Percentiles rank a stretch among this genome's conserved stretches.
phyloP scores from a whole-genome alignment of 2,329 filamentous ascomycete genomes.

The Davidsoniella eucalypti region DNA sequence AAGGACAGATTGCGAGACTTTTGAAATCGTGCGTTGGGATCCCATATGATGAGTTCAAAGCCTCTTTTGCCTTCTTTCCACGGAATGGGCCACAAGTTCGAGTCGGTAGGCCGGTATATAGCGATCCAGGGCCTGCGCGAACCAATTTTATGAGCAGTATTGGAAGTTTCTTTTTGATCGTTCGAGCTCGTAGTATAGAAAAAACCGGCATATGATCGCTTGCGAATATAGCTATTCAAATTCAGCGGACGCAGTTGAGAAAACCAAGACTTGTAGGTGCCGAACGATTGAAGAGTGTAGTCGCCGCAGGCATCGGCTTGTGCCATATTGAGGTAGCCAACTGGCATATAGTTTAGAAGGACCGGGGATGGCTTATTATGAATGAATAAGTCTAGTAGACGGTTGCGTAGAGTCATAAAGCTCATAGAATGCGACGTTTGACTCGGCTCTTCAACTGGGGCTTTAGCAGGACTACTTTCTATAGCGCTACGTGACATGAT shows the following conservation, averaged over 20 bases:
- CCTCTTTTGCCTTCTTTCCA: constrained; percentile 16
- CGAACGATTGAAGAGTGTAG: constrained; percentile 14
- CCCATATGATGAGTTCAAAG: constrained; percentile 40
- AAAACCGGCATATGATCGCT: constrained; percentile 20
- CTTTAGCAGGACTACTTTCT: not conserved
- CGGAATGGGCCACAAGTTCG: constrained; percentile 16
- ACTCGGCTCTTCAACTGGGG: not conserved
- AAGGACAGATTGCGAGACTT: constrained; percentile 15
- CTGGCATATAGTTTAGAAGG: not conserved
- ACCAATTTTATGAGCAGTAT: constrained; percentile 12
- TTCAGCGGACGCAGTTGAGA: not conserved
- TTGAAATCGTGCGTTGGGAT: constrained; percentile 20
- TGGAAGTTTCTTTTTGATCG: not conserved
- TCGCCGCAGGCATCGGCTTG: constrained; percentile 14
- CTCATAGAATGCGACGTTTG: no score
- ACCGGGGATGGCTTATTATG: not conserved
- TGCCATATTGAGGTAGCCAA: not conserved
- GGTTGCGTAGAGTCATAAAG: not conserved
- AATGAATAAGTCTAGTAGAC: not conserved
- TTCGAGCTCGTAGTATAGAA: constrained; percentile 30
- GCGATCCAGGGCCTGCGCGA: constrained; percentile 34
- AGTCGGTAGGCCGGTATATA: constrained; percentile 28
- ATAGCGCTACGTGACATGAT: not conserved
- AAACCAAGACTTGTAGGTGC: constrained; percentile 20
- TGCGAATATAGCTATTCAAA: not conserved